Conservation (phyloP, 768 basidiomycete genomes). For the Glaciozyma antarctica region DNA sequence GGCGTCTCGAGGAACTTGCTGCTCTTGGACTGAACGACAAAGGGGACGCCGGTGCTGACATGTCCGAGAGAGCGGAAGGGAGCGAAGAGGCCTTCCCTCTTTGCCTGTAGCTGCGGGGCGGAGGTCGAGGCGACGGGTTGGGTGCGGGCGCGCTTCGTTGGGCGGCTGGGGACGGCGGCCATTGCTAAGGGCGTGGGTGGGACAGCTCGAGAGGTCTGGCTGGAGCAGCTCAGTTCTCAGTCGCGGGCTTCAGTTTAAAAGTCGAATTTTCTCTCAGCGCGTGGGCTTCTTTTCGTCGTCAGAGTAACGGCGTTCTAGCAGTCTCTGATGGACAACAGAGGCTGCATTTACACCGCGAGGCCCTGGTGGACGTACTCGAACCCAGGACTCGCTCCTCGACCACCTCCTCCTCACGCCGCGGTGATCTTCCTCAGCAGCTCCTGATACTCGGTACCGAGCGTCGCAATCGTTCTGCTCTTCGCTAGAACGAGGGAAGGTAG, state of each 20-base stretch:
- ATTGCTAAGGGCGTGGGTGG: too few relatives aligned
- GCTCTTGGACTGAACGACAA: conserved; percentile 73
- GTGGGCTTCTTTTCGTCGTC: too few relatives aligned
- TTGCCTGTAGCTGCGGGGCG: neutral
- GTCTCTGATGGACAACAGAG: too few relatives aligned
- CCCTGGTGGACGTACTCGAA: too few relatives aligned
- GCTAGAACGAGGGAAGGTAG: conserved; percentile 45
- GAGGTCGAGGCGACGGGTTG: conserved; percentile 1
- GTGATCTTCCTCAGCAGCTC: conserved; percentile 48
- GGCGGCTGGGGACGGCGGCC: neutral
- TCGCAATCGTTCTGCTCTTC: conserved; percentile 62
- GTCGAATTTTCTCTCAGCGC: too few relatives aligned
- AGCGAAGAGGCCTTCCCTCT: conserved; percentile 52
- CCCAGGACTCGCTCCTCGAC: too few relatives aligned
- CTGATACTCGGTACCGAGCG: conserved; percentile 72
- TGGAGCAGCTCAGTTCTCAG: too few relatives aligned
- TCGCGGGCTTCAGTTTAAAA: too few relatives aligned
- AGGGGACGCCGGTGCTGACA: conserved; percentile 81
- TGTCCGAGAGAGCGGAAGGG: conserved; percentile 94
- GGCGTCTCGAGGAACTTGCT: conserved; percentile 78
- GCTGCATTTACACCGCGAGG: too few relatives aligned
- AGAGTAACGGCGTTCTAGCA: too few relatives aligned
- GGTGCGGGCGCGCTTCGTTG: conserved; percentile 3
- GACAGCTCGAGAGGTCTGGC: too few relatives aligned
- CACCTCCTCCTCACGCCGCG: neutral